Evolutionary conservation across 805 yeast species (phyloP).

Genomic region (Debaryomyces maramus): DNA sequence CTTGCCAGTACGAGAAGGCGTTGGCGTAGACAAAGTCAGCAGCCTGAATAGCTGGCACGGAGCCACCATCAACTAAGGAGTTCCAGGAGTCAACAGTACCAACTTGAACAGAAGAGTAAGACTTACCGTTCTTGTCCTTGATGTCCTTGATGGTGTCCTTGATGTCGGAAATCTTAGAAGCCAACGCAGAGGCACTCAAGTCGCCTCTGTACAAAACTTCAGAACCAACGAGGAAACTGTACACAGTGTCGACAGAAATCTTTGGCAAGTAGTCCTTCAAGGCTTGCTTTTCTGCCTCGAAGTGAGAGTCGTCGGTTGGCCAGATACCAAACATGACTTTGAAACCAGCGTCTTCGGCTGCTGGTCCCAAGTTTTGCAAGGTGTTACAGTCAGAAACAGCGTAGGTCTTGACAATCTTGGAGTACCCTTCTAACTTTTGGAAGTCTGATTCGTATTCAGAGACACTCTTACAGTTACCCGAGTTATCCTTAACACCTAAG

Average conservation of each 20-base stretch:
- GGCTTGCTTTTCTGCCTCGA: constrained; percentile 70
- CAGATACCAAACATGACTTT: constrained; percentile 82
- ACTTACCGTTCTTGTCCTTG: constrained; percentile 76
- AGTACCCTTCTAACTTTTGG: constrained; percentile 53
- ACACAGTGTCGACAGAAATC: constrained; percentile 66
- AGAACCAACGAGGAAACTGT: constrained; percentile 86
- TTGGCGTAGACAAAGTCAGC: constrained; percentile 88
- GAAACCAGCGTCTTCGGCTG: constrained; percentile 76
- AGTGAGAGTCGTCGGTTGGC: constrained; percentile 88
- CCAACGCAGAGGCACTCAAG: constrained; percentile 71
- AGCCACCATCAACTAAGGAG: constrained; percentile 76
- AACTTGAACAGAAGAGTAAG: constrained; percentile 70
- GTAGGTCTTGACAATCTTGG: constrained; percentile 75
- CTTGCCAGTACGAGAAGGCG: constrained; percentile 99
- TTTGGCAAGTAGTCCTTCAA: constrained; percentile 68
- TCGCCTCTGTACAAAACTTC: constrained; percentile 94
- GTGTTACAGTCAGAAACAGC: constrained; percentile 96
- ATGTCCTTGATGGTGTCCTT: constrained; percentile 60
- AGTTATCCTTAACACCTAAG: constrained; percentile 77
- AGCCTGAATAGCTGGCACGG: constrained; percentile 69
- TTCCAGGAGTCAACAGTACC: constrained; percentile 98
- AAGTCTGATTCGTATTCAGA: constrained; percentile 72
- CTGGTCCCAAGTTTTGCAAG: constrained; percentile 80
- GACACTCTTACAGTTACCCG: constrained; percentile 74
- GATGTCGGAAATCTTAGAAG: constrained; percentile 61